Evolutionary conservation across 257 asterid genomes (phyloP), one percentile per base, ranked within the genome.

Genomic region (Cordia subcordata): DNA sequence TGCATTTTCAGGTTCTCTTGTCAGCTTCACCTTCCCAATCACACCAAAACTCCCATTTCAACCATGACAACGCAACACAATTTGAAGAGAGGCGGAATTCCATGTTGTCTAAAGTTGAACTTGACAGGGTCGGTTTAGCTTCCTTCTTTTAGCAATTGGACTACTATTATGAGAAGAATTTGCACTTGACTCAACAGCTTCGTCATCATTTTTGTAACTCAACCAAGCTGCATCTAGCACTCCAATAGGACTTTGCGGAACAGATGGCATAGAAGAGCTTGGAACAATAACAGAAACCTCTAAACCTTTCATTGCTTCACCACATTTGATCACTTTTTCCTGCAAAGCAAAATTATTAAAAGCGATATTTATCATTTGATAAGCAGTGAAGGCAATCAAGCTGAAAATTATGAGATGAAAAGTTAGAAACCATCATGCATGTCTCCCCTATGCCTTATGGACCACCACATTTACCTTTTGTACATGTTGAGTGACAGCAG

Each of bases 281-380:
- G 35, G 37, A 55, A 19, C 38, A 17, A 54, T 49, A 67, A 20
- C 55, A 5, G 53, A 16, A 50, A 13, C 21, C n/a, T 44, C 18
- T 55, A 58, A 33, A 1, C 58, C 71, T 56, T 50, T 20, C 4
- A 68, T 60, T 44, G 58, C 22, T 35, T 55, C 57, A 45, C 45
- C 10, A 19, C 67, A 68, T 22, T 68, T 53, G 3, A 27, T 51
- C 33, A 68, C 61, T 54, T 21, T 68, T 10, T 60, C 67, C 72
- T 68, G 47, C 38, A 68, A 68, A 53, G 46, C 9, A 35, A n/a
- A 17, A 46, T n/a, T n/a, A n/a, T n/a, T n/a, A n/a, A n/a, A n/a
- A n/a, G n/a, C n/a, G 18, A 38, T 14, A 8, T 10, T 38, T 50
- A 4, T 13, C 5, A 10, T 12, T 49, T 21, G 13, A n/a, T n/a